Base-by-base conservation (phyloP, 805 yeast genomes). In the Candida jianshihensis region DNA sequence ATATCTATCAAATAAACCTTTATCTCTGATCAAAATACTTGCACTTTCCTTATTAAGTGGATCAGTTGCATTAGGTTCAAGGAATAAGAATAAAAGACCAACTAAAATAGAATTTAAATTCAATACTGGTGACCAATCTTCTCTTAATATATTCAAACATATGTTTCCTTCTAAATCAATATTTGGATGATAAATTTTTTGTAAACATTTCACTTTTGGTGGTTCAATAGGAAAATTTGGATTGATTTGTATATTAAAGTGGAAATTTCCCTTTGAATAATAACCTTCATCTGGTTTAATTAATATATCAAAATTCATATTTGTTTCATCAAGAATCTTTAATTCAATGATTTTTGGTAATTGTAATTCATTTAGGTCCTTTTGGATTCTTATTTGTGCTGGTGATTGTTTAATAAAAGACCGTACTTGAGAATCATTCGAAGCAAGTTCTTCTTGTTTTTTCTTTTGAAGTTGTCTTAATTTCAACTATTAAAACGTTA, bases 41-140 rank as follows among this genome's bases (percentile, higher is more conserved):
- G 95, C 96, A 3, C 95, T 95, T n/a, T 73, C 83, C 53, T 88
- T 86, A 57, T 92, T 92, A 48, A 90, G 70, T 4, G 97, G 97
- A 56, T 90, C 97, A 42, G 78, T 79, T 2, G 95, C 81, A 55
- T 87, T 90, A 7, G 97, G 96, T 47, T 90, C 97, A 36, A 86
- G 62, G 48, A 90, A 88, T 42, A 90, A 68, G 54, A 81, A 88
- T 50, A 88, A 74, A 36, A 90, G 67, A 0, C 98, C 97, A 27
- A 89, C 79, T 38, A 89, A 68, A 8, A 90, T 78, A 5, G 89
- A 70, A 54, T 83, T 86, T 52, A 90, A 63, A 40, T 82, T 84
- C 46, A 90, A 66, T 0, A 88, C 95, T 0, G 98, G 97, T 20
- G 88, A 78, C 98, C 98, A 90, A 57, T 90, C 97, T 56, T 89